Evolutionary conservation across 83 land plant species (phyloP).

Genomic region (Larix sibirica): DNA sequence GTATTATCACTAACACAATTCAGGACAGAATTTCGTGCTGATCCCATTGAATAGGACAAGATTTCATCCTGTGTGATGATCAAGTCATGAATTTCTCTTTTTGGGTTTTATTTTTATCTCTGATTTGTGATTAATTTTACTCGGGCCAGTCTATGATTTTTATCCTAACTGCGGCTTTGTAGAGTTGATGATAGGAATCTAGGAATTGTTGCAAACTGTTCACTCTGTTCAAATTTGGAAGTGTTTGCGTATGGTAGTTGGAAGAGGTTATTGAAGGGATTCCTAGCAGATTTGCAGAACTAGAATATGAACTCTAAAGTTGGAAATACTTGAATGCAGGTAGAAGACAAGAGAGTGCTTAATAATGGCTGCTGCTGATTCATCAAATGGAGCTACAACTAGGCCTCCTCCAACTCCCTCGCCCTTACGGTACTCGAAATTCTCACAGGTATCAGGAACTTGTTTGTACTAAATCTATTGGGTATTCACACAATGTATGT

Average conservation of each 20-base stretch:
- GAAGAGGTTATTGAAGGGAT: not conserved
- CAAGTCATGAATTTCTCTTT: not conserved
- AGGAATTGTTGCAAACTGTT: not conserved
- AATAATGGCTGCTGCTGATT: constrained; percentile 8
- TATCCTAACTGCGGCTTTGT: not conserved
- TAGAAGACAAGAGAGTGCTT: not conserved
- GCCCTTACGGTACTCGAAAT: constrained; percentile 20
- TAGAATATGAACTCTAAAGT: not conserved
- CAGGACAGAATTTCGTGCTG: not conserved
- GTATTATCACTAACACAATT: not conserved
- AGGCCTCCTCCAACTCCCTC: constrained; percentile 24
- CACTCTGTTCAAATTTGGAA: not conserved
- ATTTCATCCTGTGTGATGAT: not conserved
- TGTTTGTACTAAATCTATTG: not conserved
- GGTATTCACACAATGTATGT: too few relatives aligned
- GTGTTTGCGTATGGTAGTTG: not conserved
- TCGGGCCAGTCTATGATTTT: not conserved
- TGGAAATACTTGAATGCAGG: not conserved
- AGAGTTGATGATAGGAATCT: not conserved
- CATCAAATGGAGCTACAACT: not conserved
- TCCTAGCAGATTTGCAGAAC: not conserved
- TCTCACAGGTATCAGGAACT: constrained; percentile 15
- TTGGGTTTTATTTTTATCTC: not conserved
- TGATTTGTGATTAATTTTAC: not conserved
- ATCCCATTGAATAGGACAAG: not conserved